These are phyloP conservation scores for Coniophora puteana DNA, from an alignment of 1,284 basidiomycete genomes.

Conservation along the genomic window DNA sequence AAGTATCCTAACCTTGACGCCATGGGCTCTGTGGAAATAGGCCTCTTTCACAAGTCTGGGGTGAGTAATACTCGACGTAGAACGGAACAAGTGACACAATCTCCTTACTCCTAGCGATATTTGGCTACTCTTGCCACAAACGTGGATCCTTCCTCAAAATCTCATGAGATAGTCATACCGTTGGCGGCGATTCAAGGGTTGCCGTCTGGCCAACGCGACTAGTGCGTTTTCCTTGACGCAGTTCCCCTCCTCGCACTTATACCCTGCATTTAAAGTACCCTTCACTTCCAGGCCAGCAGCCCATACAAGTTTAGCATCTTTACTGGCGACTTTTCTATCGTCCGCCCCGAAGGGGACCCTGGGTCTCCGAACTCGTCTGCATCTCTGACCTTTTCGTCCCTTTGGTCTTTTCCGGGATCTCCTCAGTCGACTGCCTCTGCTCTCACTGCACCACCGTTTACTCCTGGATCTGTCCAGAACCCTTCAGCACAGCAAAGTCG, in stretches of 20 bases:
- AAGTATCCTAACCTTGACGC: conserved; percentile 32
- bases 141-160: conserved; percentile 28
- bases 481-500: too few species aligned
- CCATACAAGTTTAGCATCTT: conserved; percentile 25
- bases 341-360: conserved; percentile 7
- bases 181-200: conserved; percentile 8
- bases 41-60: conserved; percentile 37
- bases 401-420: neutral
- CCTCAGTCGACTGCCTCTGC: neutral
- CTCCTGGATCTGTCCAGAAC: too few species aligned
- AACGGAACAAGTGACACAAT: neutral
- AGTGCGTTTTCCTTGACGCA: conserved; percentile 6
- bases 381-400: neutral
- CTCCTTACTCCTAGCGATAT: conserved; percentile 20
- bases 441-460: conserved; percentile 8
- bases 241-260: conserved; percentile 1
- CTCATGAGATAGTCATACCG: conserved; percentile 24
- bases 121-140: conserved; percentile 30
- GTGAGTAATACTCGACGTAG: conserved; percentile 25
- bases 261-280: conserved; percentile 21
- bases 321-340: conserved; percentile 36
- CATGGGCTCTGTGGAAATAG: conserved; percentile 38
- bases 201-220: conserved; percentile 14
- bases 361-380: conserved; percentile 4
- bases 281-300: conserved; percentile 26